Conservation (phyloP, 345 rosid species). For the Populus nigra region DNA sequence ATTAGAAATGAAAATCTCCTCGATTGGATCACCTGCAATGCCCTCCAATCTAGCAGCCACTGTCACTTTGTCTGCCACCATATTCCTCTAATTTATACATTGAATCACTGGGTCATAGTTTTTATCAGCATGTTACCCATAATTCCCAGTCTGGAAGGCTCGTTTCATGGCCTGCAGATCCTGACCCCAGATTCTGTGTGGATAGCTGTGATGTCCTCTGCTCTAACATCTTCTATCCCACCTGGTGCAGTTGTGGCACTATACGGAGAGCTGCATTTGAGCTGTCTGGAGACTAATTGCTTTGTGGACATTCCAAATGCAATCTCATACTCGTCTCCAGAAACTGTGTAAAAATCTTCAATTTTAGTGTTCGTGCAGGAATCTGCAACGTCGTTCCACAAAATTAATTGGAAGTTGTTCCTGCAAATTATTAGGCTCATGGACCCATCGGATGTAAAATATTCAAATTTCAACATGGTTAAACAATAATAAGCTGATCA, state of each 20-base stretch:
- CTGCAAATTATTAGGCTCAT: background rate
- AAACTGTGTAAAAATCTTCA: slow-evolving; percentile 82
- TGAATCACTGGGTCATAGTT: slow-evolving; percentile 53
- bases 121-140: slow-evolving; percentile 61
- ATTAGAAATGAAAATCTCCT: slow-evolving; percentile 68
- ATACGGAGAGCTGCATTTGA: slow-evolving; percentile 72
- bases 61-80: slow-evolving; percentile 62
- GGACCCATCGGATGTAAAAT: background rate
- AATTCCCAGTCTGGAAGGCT: slow-evolving; percentile 73
- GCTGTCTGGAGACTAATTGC: slow-evolving; percentile 55
- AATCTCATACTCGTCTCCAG: slow-evolving; percentile 85
- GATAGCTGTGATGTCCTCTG: slow-evolving; percentile 69
- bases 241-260: slow-evolving; percentile 75
- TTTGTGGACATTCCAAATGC: slow-evolving; percentile 66
- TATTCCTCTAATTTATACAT: slow-evolving; percentile 61
- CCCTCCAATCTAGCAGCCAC: slow-evolving; percentile 69
- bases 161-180: slow-evolving; percentile 81
- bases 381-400: slow-evolving; percentile 38
- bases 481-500: background rate
- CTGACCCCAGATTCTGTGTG: slow-evolving; percentile 73
- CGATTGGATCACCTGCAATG: slow-evolving; percentile 55
- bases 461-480: too few relatives aligned
- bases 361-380: slow-evolving; percentile 84
- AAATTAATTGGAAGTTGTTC: background rate
- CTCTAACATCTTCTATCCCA: slow-evolving; percentile 71